A percentile compares a stretch with the other conserved stretches of the same genome.
phyloP scores from a whole-genome alignment of 2,329 filamentous ascomycete species.

The Verticillium isaacii region DNA sequence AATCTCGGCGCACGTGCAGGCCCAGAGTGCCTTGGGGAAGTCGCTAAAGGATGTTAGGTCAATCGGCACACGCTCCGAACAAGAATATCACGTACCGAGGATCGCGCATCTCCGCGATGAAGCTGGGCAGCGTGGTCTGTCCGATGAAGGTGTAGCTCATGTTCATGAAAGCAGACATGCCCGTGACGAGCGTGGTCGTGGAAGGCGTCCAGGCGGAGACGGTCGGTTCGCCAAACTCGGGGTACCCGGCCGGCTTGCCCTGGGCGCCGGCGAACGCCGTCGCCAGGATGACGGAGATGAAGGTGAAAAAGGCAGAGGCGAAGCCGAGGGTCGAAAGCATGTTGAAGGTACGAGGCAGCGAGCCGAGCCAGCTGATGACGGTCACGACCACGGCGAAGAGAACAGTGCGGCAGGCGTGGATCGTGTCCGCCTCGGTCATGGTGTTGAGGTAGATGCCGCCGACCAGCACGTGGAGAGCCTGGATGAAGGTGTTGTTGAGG shows the following conservation, averaged over 20 bases:
- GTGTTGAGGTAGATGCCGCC: conserved; percentile 88
- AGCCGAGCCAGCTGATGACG: conserved; percentile 71
- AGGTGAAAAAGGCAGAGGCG: conserved; percentile 79
- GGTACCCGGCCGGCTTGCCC: conserved; percentile 65
- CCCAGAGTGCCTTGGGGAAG: conserved; percentile 90
- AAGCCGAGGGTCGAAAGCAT: conserved; percentile 76
- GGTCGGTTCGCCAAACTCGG: conserved; percentile 55
- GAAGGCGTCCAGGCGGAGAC: conserved; percentile 63
- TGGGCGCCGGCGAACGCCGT: conserved; percentile 78
- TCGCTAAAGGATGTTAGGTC: conserved; percentile 43
- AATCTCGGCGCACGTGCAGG: conserved; percentile 82
- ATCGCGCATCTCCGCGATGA: conserved; percentile 89
- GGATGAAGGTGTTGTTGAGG: conserved; percentile 72
- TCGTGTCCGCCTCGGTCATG: conserved; percentile 65
- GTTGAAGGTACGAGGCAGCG: conserved; percentile 79
- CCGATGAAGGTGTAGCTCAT: conserved; percentile 96
- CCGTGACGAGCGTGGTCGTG: conserved; percentile 76
- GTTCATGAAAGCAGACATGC: conserved; percentile 86
- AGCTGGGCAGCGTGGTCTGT: conserved; percentile 88
- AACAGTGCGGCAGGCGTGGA: conserved; percentile 67
- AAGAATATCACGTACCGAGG: conserved; percentile 32
- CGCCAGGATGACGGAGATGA: conserved; percentile 80
- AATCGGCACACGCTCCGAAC: background rate
- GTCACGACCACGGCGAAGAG: conserved; percentile 71
- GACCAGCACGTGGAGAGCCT: conserved; percentile 75